Evolutionary conservation across 495 filamentous ascomycete species (phyloP), one percentile per base, ranked within the genome.

Genomic region (Aspergillus kassunensis): DNA sequence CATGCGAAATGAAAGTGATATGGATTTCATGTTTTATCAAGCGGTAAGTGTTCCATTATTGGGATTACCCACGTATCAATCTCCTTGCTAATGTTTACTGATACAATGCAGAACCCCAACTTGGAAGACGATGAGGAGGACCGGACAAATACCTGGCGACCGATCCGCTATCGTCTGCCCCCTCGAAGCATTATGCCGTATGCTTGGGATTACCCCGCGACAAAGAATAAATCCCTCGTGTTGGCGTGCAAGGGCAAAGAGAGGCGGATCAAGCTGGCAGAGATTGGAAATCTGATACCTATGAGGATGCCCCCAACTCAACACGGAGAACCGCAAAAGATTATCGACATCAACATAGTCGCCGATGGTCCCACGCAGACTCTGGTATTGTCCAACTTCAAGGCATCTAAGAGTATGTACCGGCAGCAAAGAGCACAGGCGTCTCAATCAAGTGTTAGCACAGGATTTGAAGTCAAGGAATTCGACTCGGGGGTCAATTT

Each of bases 171-270:
- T 65, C 87, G 91, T n/a, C 79, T 98, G 12, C 93, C 93, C 3
- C 83, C 91, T 6, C 80, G 95, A 27, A 97, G 92, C 66, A 96
- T 97, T 69, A 98, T 98, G 93, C 92, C 95, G 4, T 98, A 98
- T 64, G 92, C 93, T 24, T 98, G 93, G 93, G 95, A 98, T 64
- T 97, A 93, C 71, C 93, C 93, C 2, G 91, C 93, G 5, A 89
- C 90, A n/a, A 96, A 95, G 69, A 86, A 86, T 69, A 96, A 93
- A 66, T 91, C 96, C 63, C 80, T 97, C 29, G 81, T 96, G 36
- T 78, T 98, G 62, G 84, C 71, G 34, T 85, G 86, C 19, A 82
- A 86, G 59, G 84, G 83, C 44, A 91, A 87, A 65, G 88, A 92
- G 57, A 79, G 92, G 37, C 88, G 93, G 63, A 86, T 98, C 59